Evolutionary conservation across 2,329 filamentous ascomycete species (phyloP).

Genomic region (Penicillium sp.): DNA sequence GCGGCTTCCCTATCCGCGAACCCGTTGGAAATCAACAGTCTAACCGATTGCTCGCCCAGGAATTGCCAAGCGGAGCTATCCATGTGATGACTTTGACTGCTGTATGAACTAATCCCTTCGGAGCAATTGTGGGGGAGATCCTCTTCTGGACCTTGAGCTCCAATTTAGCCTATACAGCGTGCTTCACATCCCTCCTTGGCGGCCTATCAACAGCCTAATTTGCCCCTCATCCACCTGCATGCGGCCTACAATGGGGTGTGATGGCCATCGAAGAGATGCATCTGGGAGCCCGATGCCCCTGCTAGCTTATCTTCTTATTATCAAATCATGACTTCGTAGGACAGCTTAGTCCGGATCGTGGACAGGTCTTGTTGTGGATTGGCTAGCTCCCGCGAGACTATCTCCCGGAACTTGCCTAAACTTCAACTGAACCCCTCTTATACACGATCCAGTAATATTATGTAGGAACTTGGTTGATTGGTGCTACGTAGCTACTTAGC

Average conservation of each 20-base stretch:
- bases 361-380: not conserved
- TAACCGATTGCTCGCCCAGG: not conserved
- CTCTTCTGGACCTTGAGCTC: not conserved
- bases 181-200: not conserved
- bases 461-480: too few species aligned
- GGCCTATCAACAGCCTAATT: not conserved
- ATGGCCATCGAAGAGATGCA: not conserved
- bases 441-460: not conserved
- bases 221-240: not conserved
- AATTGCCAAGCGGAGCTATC: not conserved
- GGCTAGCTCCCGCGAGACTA: too few species aligned
- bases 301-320: not conserved
- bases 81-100: not conserved
- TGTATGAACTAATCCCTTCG: not conserved
- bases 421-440: not conserved
- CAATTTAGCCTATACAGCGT: not conserved
- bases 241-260: not conserved
- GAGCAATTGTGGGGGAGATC: not conserved
- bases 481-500: too few species aligned
- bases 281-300: not conserved
- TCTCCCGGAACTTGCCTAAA: conserved; percentile 1
- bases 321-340: not conserved
- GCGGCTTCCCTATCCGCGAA: not conserved
- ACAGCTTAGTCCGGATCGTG: not conserved
- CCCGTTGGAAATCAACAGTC: not conserved